Conservation (phyloP, 371 early-diverging fungal genomes). For the Circinella minor region DNA sequence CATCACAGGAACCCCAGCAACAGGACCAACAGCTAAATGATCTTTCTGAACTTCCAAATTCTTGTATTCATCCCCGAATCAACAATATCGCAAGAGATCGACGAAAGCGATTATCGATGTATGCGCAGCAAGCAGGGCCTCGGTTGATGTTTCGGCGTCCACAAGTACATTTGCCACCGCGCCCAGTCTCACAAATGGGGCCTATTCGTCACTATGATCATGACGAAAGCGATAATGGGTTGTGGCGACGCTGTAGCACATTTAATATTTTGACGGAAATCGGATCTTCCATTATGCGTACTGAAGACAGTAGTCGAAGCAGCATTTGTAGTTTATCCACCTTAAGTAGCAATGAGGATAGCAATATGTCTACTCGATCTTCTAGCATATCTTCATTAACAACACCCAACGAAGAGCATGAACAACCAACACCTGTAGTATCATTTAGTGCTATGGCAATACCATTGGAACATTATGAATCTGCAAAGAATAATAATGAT, state of each 20-base stretch:
- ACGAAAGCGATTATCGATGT: not conserved
- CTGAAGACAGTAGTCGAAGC: not conserved
- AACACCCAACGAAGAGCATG: not conserved
- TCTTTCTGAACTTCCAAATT: not conserved
- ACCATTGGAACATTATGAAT: not conserved
- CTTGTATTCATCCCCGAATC: not conserved
- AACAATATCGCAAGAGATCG: not conserved
- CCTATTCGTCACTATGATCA: not conserved
- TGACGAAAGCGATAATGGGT: not conserved
- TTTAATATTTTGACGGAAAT: not conserved
- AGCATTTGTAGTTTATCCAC: not conserved
- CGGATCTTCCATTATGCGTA: not conserved
- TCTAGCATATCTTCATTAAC: not conserved
- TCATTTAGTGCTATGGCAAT: not conserved
- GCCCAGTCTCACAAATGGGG: not conserved
- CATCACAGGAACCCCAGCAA: not conserved
- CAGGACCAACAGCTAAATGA: not conserved
- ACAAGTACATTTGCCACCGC: not conserved
- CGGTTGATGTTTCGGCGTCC: not conserved
- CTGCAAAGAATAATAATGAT: not conserved
- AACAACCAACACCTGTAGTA: not conserved
- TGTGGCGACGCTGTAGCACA: not conserved
- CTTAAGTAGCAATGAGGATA: not conserved
- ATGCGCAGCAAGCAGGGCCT: slow-evolving; percentile 1
- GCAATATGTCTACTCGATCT: not conserved